These are phyloP conservation scores for Pleurotus tuber-regium DNA, from an alignment of 768 basidiomycete species.

Conservation along the genomic window DNA sequence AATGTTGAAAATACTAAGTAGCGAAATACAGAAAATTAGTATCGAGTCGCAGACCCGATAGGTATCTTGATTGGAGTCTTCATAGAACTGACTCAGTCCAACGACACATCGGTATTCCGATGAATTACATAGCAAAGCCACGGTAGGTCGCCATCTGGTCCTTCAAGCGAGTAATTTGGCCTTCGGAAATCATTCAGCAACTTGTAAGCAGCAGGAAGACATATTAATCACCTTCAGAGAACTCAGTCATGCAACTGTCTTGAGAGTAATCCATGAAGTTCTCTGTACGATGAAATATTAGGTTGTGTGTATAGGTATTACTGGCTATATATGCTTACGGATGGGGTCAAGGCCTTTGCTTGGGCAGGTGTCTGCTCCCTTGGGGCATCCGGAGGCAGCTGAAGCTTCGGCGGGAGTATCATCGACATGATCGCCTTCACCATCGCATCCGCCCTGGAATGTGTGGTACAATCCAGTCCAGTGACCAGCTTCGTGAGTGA, in stretches of 20 bases:
- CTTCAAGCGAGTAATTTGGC: slow-evolving; percentile 39
- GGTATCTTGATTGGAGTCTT: too few species aligned
- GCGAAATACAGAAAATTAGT: background rate
- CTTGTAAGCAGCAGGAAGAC: background rate
- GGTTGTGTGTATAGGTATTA: background rate
- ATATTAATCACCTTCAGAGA: slow-evolving; percentile 26
- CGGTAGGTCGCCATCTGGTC: slow-evolving; percentile 45
- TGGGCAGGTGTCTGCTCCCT: slow-evolving; percentile 32
- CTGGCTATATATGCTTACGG: slow-evolving; percentile 19
- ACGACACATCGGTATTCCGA: too few species aligned
- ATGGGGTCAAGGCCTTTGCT: slow-evolving; percentile 42
- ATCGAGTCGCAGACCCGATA: background rate
- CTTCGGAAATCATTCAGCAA: slow-evolving; percentile 15
- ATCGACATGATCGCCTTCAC: slow-evolving; percentile 40
- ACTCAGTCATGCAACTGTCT: slow-evolving; percentile 49
- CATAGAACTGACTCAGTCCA: background rate
- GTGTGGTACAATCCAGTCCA: slow-evolving; percentile 61
- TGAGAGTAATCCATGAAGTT: slow-evolving; percentile 22
- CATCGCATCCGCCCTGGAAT: slow-evolving; percentile 49
- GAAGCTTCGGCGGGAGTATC: slow-evolving; percentile 47
- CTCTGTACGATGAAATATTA: background rate
- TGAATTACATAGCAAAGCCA: slow-evolving; percentile 17
- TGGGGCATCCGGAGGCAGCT: slow-evolving; percentile 40
- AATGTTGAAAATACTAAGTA: background rate
- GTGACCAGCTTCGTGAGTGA: slow-evolving; percentile 58